These are phyloP conservation scores for Fusarium nanum DNA, from an alignment of 2,329 filamentous ascomycete genomes.

Conservation along the genomic window DNA sequence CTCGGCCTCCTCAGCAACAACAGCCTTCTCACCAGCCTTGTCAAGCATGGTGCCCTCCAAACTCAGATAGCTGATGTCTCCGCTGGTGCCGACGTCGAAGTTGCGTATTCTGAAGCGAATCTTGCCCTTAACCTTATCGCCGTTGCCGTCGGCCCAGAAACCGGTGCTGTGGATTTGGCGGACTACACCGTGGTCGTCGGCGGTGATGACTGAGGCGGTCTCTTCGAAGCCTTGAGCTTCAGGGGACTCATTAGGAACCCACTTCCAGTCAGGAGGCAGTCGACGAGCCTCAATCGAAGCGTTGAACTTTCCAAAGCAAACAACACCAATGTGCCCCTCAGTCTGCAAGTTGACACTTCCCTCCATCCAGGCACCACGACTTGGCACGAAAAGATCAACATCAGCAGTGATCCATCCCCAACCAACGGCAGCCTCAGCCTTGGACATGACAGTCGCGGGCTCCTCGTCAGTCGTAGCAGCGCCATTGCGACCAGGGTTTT, in stretches of 20 bases:
- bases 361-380: conserved; percentile 77
- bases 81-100: conserved; percentile 82
- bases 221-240: conserved; percentile 57
- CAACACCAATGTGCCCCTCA: conserved; percentile 87
- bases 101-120: conserved; percentile 84
- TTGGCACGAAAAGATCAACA: conserved; percentile 84
- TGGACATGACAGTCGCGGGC: conserved; percentile 60
- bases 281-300: conserved; percentile 83
- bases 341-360: conserved; percentile 88
- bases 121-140: conserved; percentile 75
- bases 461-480: conserved; percentile 62
- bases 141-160: conserved; percentile 80
- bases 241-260: conserved; percentile 69
- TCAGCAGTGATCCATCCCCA: conserved; percentile 92
- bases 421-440: conserved; percentile 86
- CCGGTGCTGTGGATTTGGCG: conserved; percentile 68
- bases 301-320: conserved; percentile 93
- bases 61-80: conserved; percentile 81
- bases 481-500: conserved; percentile 63
- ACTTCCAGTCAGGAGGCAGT: conserved; percentile 83
- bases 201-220: conserved; percentile 55
- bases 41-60: conserved; percentile 89
- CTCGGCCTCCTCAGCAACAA: conserved; percentile 61
- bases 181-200: conserved; percentile 64
- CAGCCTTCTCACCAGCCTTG: conserved; percentile 71